These are phyloP conservation scores for Sporobolomyces roseus DNA, from an alignment of 768 basidiomycete genomes.

Conservation along the genomic window DNA sequence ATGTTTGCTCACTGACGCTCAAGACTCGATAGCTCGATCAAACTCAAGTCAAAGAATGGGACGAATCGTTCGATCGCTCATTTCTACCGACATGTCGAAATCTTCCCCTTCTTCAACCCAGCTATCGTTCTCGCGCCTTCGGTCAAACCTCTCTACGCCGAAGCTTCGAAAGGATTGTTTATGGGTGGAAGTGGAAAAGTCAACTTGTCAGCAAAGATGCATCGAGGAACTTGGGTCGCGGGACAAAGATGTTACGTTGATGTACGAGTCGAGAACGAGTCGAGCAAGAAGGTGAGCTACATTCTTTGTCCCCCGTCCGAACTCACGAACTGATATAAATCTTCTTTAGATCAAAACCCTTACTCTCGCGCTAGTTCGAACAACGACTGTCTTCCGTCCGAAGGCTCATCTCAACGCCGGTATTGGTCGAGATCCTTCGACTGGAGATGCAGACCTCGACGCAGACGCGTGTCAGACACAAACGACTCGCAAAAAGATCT, in stretches of 20 bases:
- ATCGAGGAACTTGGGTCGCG: conserved; percentile 72
- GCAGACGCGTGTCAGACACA: conserved; percentile 63
- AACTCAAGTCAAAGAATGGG: conserved; percentile 64
- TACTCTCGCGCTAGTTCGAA: conserved; percentile 62
- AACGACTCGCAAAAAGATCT: conserved; percentile 62
- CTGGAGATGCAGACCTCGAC: conserved; percentile 48
- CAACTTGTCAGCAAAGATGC: conserved; percentile 62
- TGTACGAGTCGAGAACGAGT: conserved; percentile 64
- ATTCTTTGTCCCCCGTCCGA: not conserved
- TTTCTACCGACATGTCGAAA: conserved; percentile 75
- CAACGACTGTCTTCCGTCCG: conserved; percentile 64
- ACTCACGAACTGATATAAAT: not conserved
- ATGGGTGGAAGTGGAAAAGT: conserved; percentile 65
- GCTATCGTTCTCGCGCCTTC: conserved; percentile 61
- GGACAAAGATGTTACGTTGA: conserved; percentile 72
- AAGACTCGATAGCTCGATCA: conserved; percentile 58
- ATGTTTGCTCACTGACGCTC: not conserved
- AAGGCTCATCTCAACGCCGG: conserved; percentile 51
- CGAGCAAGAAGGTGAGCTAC: conserved; percentile 49
- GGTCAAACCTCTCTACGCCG: conserved; percentile 59
- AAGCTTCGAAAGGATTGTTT: conserved; percentile 58
- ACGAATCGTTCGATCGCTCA: conserved; percentile 72
- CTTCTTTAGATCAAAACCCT: conserved; percentile 58
- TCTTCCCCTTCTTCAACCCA: conserved; percentile 73
- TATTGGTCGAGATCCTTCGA: conserved; percentile 32